Evolutionary conservation across 1,284 basidiomycete species (phyloP).

Genomic region (Porodaedalea pini): DNA sequence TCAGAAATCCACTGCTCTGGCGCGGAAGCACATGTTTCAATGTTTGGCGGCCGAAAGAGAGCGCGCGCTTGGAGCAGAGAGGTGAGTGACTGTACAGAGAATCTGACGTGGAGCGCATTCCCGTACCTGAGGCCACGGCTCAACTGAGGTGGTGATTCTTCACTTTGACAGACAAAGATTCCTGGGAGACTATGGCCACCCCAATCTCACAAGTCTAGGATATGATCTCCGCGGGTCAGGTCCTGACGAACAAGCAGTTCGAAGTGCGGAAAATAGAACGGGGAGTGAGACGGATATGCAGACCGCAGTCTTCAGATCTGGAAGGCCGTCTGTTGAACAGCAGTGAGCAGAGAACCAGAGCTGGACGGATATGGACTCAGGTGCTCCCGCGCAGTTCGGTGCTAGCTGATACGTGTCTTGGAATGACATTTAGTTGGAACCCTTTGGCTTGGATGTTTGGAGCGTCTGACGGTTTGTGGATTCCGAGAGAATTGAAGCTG

Average conservation of each 20-base stretch:
- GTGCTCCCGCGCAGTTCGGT: background rate
- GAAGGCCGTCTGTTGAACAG: background rate
- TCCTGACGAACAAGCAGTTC: background rate
- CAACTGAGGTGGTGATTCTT: background rate
- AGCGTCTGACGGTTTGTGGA: conserved; percentile 1
- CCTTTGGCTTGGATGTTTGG: background rate
- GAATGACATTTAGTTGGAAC: background rate
- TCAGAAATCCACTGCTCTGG: background rate
- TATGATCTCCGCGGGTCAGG: background rate
- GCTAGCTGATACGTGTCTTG: background rate
- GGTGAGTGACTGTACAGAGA: background rate
- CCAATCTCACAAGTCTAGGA: background rate
- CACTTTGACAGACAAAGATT: background rate
- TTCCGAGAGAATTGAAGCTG: conserved; percentile 1
- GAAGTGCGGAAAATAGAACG: background rate
- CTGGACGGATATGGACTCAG: background rate
- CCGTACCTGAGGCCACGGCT: background rate
- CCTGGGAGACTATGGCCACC: background rate
- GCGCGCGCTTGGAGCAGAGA: background rate
- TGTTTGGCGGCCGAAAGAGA: background rate
- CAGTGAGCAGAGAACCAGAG: background rate
- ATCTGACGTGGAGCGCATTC: conserved; percentile 2
- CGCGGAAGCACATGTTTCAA: background rate
- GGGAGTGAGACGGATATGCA: background rate
- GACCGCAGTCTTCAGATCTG: background rate